phyloP scores from a whole-genome alignment of 257 asterid genomes.

The Jasminum sambac region DNA sequence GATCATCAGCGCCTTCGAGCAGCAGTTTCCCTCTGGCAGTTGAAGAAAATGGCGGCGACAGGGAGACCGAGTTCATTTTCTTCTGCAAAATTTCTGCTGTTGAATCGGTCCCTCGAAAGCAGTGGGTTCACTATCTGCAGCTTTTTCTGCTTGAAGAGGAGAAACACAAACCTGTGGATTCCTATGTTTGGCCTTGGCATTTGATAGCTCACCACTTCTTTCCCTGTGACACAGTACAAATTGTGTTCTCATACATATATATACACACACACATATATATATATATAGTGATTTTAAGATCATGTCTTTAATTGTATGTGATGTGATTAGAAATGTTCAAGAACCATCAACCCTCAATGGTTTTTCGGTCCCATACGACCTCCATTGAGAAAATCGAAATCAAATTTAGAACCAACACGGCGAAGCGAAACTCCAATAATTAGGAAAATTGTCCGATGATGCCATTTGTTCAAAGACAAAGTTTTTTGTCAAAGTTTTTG shows the following conservation, averaged over 20 bases:
- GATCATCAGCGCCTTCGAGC: conserved; percentile 55
- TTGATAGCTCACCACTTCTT: conserved; percentile 70
- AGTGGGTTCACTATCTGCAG: conserved; percentile 39
- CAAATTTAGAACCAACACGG: no score
- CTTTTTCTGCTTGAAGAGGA: conserved; percentile 68
- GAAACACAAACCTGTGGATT: conserved; percentile 72
- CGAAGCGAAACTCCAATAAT: no score
- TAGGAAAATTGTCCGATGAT: no score
- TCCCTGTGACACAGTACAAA: conserved; percentile 41
- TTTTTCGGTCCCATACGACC: no score
- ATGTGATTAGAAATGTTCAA: no score
- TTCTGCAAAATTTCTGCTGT: conserved; percentile 55
- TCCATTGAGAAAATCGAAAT: no score
- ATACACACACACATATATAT: no score
- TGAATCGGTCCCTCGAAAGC: conserved; percentile 55
- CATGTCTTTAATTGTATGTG: no score
- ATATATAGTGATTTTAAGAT: no score
- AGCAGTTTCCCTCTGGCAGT: conserved; percentile 92
- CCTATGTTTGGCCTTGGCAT: conserved; percentile 87
- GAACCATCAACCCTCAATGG: no score
- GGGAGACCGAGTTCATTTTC: conserved; percentile 68
- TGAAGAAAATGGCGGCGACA: conserved; percentile 84
- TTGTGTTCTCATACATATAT: not conserved
- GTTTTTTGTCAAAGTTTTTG: no score
- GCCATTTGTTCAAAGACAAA: no score